These are phyloP conservation scores for Acanthamoeba castellanii DNA, from an alignment of 208 protist species.

Conservation along the genomic window DNA sequence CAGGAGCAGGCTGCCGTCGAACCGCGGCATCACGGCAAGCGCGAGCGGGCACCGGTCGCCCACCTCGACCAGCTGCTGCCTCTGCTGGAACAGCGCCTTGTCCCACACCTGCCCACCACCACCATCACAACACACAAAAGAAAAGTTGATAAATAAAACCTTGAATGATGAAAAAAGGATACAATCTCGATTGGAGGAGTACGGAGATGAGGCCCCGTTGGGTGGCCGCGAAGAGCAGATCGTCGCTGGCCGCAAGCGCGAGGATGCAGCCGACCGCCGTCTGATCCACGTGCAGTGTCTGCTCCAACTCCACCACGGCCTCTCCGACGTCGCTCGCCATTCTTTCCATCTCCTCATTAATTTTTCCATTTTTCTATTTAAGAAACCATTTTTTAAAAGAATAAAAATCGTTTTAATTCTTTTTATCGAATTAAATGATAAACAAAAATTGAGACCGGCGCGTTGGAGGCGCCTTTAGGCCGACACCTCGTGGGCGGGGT, in stretches of 20 bases:
- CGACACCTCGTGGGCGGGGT: not conserved
- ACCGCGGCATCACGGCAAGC: not conserved
- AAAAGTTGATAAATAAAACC: too few species aligned
- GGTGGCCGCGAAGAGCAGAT: constrained; percentile 25
- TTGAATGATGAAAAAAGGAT: not conserved
- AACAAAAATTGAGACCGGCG: too few species aligned
- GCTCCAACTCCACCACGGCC: not conserved
- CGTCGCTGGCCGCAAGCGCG: not conserved
- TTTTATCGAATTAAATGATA: too few species aligned
- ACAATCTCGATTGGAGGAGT: not conserved
- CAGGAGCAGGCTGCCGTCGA: constrained; percentile 20
- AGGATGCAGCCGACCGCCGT: not conserved
- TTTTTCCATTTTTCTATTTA: not conserved
- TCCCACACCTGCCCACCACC: constrained; percentile 8
- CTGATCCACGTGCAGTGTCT: not conserved
- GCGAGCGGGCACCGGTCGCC: constrained; percentile 40
- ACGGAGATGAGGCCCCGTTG: constrained; percentile 24
- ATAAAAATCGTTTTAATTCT: too few species aligned
- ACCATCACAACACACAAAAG: too few species aligned
- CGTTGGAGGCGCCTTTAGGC: too few species aligned
- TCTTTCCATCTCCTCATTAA: not conserved
- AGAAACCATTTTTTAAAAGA: too few species aligned
- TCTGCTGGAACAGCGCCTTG: constrained; percentile 1
- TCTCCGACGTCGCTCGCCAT: not conserved
- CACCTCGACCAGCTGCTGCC: not conserved